Conservation (phyloP, 2,329 filamentous ascomycete species). For the Rachicladosporium sp. region DNA sequence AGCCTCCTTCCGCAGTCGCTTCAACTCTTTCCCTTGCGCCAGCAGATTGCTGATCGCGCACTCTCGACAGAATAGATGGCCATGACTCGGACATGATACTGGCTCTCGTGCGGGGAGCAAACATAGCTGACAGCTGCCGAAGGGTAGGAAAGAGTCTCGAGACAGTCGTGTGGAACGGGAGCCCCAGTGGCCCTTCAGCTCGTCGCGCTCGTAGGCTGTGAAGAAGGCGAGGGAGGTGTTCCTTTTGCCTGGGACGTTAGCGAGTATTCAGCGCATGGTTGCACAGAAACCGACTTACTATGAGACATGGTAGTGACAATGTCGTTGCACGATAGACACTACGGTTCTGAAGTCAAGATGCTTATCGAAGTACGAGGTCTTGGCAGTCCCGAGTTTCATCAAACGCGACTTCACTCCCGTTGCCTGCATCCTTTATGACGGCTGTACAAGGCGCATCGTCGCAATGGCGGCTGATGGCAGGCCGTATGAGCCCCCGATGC, state of each 20-base stretch:
- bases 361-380: not conserved
- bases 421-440: too few species aligned
- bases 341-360: too few species aligned
- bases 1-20: slow-evolving; percentile 55
- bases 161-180: slow-evolving; percentile 70
- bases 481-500: slow-evolving; percentile 44
- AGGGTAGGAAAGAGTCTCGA: slow-evolving; percentile 84
- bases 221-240: slow-evolving; percentile 91
- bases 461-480: slow-evolving; percentile 25
- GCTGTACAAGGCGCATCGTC: not conserved
- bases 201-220: slow-evolving; percentile 76
- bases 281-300: slow-evolving; percentile 11
- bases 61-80: slow-evolving; percentile 90
- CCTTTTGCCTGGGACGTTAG: slow-evolving; percentile 45
- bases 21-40: slow-evolving; percentile 82
- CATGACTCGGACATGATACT: slow-evolving; percentile 62
- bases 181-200: slow-evolving; percentile 73
- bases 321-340: too few species aligned
- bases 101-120: slow-evolving; percentile 70
- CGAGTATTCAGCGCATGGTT: not conserved
- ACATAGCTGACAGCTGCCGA: slow-evolving; percentile 79
- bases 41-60: slow-evolving; percentile 87
- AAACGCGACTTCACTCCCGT: not conserved
- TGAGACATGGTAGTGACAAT: slow-evolving; percentile 11
- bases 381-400: not conserved